These are phyloP conservation scores for Penicillium lagena DNA, from an alignment of 495 filamentous ascomycete species.

Conservation along the genomic window DNA sequence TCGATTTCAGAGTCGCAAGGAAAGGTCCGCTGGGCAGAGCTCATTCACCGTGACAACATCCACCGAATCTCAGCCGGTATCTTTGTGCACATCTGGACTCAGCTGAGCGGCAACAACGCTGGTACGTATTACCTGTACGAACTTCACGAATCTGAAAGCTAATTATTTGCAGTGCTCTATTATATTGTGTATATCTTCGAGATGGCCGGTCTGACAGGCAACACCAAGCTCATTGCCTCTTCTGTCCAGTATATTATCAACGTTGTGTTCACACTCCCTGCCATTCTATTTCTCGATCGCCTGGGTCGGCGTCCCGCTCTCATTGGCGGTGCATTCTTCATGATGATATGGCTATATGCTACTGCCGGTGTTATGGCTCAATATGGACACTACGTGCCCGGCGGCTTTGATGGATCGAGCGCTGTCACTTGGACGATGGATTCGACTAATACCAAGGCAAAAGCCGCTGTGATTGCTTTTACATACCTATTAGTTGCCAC, in stretches of 20 bases:
- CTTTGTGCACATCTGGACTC: too few relatives aligned
- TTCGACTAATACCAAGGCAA: slow-evolving; percentile 14
- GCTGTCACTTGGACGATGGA: slow-evolving; percentile 14
- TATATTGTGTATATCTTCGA: slow-evolving; percentile 52
- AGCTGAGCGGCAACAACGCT: too few relatives aligned
- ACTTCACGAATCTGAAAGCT: too few relatives aligned
- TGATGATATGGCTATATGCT: slow-evolving; percentile 55
- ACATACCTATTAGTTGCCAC: slow-evolving; percentile 54
- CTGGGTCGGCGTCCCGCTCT: slow-evolving; percentile 53
- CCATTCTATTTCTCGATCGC: slow-evolving; percentile 43
- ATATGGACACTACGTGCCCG: slow-evolving; percentile 36
- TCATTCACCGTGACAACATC: too few relatives aligned
- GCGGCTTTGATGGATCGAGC: slow-evolving; percentile 11
- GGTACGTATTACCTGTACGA: too few relatives aligned
- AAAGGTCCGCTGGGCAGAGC: too few relatives aligned
- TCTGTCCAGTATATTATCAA: slow-evolving; percentile 59
- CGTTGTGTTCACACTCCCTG: slow-evolving; percentile 37
- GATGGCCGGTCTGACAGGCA: slow-evolving; percentile 51
- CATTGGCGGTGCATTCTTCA: slow-evolving; percentile 51
- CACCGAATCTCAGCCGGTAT: too few relatives aligned
- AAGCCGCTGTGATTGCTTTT: slow-evolving; percentile 43
- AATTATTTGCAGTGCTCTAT: slow-evolving; percentile 10
- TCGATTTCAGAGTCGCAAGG: too few relatives aligned
- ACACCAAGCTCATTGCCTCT: slow-evolving; percentile 45
- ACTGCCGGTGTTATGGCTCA: slow-evolving; percentile 54